Base-by-base conservation (phyloP, 176 grass and related monocot genomes). In the Phoenix dactylifera region DNA sequence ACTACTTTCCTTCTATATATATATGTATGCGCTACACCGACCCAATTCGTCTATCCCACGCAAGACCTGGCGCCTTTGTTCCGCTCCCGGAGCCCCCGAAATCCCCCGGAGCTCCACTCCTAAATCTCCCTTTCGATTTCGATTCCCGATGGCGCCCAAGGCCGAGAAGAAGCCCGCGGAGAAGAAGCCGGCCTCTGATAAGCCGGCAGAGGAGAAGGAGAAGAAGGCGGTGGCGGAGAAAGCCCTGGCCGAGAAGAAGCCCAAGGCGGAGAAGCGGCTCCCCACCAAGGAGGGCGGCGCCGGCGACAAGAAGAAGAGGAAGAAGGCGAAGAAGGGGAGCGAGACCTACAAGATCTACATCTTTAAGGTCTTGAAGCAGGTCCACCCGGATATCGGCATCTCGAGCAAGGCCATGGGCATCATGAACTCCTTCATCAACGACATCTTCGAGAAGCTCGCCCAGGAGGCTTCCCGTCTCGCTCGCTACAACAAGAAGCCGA, bases 401-500 rank as follows among this genome's bases (percentile, higher is more conserved):
- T 58, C 57, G 20, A 68, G 26, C 65, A 51, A 18, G 59, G 22
- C 35, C 18, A 56, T 18, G 54, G 19, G 12, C 18, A 56, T 56
- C 3, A 22, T 23, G 54, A 22, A 7, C 18, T 56, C 22, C 9
- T 20, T 18, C 22, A 18, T 56, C 18, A 12, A 20, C 18, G 7
- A 22, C 22, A 22, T 18, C 22, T 56, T 12, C 18, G 18, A 22
- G 22, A 22, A 18, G 6, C 54, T 56, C 54, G 22, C 18, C 22
- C 22, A 56, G 7, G 54, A 20, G 54, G 22, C 22, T 23, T 44
- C 35, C 10, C 35, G 35, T 44, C 83, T 86, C 5, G 78, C 83
- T 4, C 2, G 78, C 4, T 86, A 86, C 73, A 86, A 86, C 69
- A 86, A 81, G 77, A 86, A 86, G 69, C 77, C 83, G 54, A 86